These are phyloP conservation scores for Neopestalotiopsis sp. DNA, from an alignment of 2,329 filamentous ascomycete species.

Conservation along the genomic window DNA sequence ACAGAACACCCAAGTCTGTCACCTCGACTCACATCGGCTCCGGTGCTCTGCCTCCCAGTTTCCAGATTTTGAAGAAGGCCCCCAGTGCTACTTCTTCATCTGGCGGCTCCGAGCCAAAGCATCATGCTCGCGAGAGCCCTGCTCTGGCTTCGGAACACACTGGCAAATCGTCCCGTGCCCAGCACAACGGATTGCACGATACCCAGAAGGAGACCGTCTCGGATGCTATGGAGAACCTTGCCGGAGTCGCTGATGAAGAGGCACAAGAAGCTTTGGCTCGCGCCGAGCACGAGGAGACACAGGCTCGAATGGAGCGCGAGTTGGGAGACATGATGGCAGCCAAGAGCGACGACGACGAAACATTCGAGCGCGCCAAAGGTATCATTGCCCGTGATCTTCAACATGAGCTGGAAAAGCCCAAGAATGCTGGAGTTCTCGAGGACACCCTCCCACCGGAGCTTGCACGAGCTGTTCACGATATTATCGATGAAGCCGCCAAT, in stretches of 20 bases:
- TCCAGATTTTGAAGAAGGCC: slow-evolving; percentile 60
- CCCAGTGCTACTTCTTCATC: slow-evolving; percentile 41
- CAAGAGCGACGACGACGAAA: slow-evolving; percentile 54
- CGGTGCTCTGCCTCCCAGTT: slow-evolving; percentile 40
- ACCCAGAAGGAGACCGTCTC: slow-evolving; percentile 70
- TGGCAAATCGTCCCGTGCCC: slow-evolving; percentile 30
- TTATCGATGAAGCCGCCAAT: slow-evolving; percentile 63
- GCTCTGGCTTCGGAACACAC: slow-evolving; percentile 48
- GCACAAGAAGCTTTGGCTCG: slow-evolving; percentile 70
- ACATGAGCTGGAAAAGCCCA: slow-evolving; percentile 59
- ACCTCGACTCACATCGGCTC: slow-evolving; percentile 36
- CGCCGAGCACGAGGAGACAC: slow-evolving; percentile 55
- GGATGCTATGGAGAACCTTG: slow-evolving; percentile 71
- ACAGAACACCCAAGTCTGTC: slow-evolving; percentile 47
- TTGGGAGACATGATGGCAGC: slow-evolving; percentile 55
- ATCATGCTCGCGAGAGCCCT: slow-evolving; percentile 47
- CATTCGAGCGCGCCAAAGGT: slow-evolving; percentile 55
- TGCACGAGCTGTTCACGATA: slow-evolving; percentile 54
- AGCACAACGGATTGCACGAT: slow-evolving; percentile 23
- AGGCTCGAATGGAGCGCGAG: slow-evolving; percentile 54
- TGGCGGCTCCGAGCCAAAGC: slow-evolving; percentile 46
- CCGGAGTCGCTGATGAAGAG: slow-evolving; percentile 54
- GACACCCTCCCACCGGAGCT: slow-evolving; percentile 55
- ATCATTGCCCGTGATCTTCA: slow-evolving; percentile 55
- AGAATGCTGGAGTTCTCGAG: slow-evolving; percentile 60